Percentiles rank a stretch among this genome's conserved stretches.
These are phyloP conservation scores for Penicillium arizonense DNA, from an alignment of 495 filamentous ascomycete genomes.

Conservation along the genomic window DNA sequence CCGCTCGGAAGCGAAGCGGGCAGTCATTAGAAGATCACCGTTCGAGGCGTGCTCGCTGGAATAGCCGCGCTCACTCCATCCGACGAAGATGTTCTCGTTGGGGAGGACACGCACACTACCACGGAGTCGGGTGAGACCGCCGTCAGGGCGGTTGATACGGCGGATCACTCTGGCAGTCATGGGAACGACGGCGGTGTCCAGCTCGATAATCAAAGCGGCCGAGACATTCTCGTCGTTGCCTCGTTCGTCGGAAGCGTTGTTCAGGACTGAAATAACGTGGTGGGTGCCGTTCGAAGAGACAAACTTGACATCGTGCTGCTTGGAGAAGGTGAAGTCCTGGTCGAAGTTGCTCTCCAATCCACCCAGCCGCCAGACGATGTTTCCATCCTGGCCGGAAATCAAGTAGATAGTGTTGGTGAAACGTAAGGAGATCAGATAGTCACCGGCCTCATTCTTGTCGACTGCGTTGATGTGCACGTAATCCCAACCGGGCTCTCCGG, in stretches of 20 bases:
- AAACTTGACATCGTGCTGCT: constrained; percentile 61
- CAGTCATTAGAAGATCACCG: constrained; percentile 51
- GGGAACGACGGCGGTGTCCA: constrained; percentile 44
- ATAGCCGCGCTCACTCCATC: constrained; percentile 58
- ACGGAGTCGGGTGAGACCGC: constrained; percentile 54
- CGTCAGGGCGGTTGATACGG: constrained; percentile 46
- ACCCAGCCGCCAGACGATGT: constrained; percentile 57
- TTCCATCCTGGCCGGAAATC: constrained; percentile 55
- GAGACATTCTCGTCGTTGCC: constrained; percentile 42
- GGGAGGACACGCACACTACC: constrained; percentile 57
- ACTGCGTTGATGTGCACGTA: constrained; percentile 43
- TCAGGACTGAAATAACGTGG: constrained; percentile 51
- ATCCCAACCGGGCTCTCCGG: constrained; percentile 33
- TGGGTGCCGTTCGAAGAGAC: constrained; percentile 48
- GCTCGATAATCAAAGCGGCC: constrained; percentile 50
- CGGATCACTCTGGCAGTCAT: constrained; percentile 44
- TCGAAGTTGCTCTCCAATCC: constrained; percentile 45
- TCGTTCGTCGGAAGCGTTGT: constrained; percentile 51
- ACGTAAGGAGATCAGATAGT: constrained; percentile 59
- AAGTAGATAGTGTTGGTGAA: constrained; percentile 56
- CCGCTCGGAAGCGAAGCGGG: constrained; percentile 33
- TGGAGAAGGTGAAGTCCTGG: constrained; percentile 52
- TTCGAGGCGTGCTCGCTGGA: constrained; percentile 55
- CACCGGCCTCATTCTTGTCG: constrained; percentile 45
- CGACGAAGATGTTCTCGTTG: constrained; percentile 53